Evolutionary conservation across 768 basidiomycete species (phyloP), one percentile per base, ranked within the genome.

Genomic region (Amanita phalloides): DNA sequence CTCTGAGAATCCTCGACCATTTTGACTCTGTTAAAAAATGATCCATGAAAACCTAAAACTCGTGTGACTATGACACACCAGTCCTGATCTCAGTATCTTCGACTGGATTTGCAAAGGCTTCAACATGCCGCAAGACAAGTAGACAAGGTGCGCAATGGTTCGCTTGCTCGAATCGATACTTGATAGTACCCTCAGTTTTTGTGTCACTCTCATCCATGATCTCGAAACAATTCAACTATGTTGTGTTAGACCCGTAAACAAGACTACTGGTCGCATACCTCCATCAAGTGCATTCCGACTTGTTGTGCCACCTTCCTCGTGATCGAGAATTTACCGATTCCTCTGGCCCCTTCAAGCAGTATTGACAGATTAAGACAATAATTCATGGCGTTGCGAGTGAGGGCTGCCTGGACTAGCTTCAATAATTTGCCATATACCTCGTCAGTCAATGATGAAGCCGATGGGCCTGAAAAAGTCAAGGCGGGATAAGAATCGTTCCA

Each of bases 141-240:
- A 98, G 69, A 60, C 90, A 96, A 0, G 96, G 96, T 0, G 90
- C 80, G 61, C 87, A 91, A 3, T 74, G 66, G 13, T 74, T 69
- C 1, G 90, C 92, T 64, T 83, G 79, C 48, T 90, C 90, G 56
- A 96, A 79, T 11, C 80, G 77, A 3, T 82, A 81, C 32, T 75
- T 75, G 0, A 98, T 68, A 2, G 73, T 76, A 1, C 77, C 88
- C 60, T 90, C 86, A 0, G 89, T 89, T 57, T 85, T 84, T 2
- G 71, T 68, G 41, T 84, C 80, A 39, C 76, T 84, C 45, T 98
- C 94, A 2, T 84, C 86, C 6, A 93, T 59, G 4, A 93, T 59
- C 49, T 90, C 80, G 62, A 81, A 97, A 62, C 91, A 94, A 55
- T 96, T 83, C 42, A 95, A 72, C 93, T 97, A 55, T 46, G 45